These are phyloP conservation scores for Wickerhamiella lipophila DNA, from an alignment of 805 yeast genomes.

Conservation along the genomic window DNA sequence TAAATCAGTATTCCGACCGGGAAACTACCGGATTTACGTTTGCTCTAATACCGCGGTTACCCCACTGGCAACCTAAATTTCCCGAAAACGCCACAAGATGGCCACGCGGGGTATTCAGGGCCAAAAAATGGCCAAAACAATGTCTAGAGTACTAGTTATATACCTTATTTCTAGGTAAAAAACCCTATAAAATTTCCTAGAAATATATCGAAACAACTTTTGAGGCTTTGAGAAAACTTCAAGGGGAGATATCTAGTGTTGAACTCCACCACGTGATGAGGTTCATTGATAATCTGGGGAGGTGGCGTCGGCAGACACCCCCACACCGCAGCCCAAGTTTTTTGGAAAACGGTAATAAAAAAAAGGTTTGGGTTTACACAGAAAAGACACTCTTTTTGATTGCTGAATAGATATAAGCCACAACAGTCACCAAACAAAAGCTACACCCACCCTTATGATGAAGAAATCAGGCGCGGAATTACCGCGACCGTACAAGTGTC, in stretches of 20 bases:
- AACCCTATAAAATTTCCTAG: too few species aligned
- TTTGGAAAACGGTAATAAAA: background rate
- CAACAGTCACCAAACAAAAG: too few species aligned
- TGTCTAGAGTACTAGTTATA: too few species aligned
- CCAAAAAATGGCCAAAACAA: too few species aligned
- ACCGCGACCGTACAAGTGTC: conserved; percentile 69
- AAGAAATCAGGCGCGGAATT: conserved; percentile 21
- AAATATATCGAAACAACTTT: too few species aligned
- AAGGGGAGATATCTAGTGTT: too few species aligned
- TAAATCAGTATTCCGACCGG: too few species aligned
- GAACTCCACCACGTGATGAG: background rate
- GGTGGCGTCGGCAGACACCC: conserved; percentile 1
- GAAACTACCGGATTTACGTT: too few species aligned
- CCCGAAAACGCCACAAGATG: background rate
- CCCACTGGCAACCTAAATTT: background rate
- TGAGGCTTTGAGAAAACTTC: too few species aligned
- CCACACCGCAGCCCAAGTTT: background rate
- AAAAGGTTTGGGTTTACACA: background rate
- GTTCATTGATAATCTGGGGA: conserved; percentile 2
- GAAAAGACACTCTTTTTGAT: background rate
- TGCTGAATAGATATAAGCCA: too few species aligned
- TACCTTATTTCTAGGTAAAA: too few species aligned
- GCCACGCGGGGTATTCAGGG: conserved; percentile 1
- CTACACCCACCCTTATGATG: background rate
- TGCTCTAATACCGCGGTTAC: background rate